Evolutionary conservation across 1,284 basidiomycete genomes (phyloP), one percentile per base, ranked within the genome.

Genomic region (Inonotus obliquus): DNA sequence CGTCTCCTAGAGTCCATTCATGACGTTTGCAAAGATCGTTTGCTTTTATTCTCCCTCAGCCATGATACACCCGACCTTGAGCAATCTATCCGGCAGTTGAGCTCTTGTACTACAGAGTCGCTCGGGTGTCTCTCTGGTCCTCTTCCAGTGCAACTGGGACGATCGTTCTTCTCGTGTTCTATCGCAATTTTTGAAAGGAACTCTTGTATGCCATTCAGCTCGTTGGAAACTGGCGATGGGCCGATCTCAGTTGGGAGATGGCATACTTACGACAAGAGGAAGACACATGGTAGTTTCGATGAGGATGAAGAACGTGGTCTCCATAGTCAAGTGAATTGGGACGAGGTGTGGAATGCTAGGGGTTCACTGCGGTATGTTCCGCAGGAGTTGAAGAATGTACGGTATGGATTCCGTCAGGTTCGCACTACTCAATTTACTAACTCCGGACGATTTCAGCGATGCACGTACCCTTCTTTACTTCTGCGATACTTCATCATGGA

Each of bases 51-150:
- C 37, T 29, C 59, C 4, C 35, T 64, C 13, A 60, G 59, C 38
- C 56, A 57, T 19, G 45, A 64, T 41, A 25, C 54, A 44, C 63
- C 63, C 11, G 54, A 64, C 27, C 54, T 64, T 14, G 63, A 64
- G 29, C 54, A 64, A 5, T 47, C 53, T 19, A 38, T 64, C 14
- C 29, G 23, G 38, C 37, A 53, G 35, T 44, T 64, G 3, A 61
- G 38, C 38, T 47, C 59, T 6, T 57, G 44, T 14, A n/a, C 63
- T 2, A 44, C 11, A 45, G 63, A 64, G 41, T 32, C 63, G 6
- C 39, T 64, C 19, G 63, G 63, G 9, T 64, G 63, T 39, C 44
- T 64, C 29, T 60, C 63, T 14, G 41, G 37, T 23, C 63, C 59
- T 1, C 19, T 61, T 19, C 54, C 57, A 6, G 13, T 44, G 14